phyloP scores from a whole-genome alignment of 2,329 filamentous ascomycete species.

The Fusarium paranaense region DNA sequence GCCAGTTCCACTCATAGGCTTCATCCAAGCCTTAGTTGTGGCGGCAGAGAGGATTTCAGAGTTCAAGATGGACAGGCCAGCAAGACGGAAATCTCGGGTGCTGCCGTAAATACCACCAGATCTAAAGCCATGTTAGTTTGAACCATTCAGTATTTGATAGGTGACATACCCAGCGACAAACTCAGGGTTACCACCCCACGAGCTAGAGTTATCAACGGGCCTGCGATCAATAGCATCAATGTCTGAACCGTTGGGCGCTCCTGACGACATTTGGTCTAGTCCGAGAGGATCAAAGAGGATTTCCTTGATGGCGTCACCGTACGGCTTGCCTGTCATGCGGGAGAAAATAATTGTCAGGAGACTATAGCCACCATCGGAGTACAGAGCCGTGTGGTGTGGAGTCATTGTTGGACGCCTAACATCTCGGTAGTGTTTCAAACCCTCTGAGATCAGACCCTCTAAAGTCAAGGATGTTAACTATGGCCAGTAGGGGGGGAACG shows the following conservation, averaged over 20 bases:
- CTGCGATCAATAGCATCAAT: constrained; percentile 25
- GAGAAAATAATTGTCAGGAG: constrained; percentile 26
- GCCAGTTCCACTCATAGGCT: constrained; percentile 33
- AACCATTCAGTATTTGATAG: accelerated
- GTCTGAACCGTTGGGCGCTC: constrained; percentile 1
- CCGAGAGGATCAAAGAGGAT: constrained; percentile 22
- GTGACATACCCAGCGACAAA: constrained; percentile 37
- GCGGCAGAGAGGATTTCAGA: constrained; percentile 20
- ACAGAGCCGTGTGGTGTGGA: constrained; percentile 28
- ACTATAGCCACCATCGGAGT: constrained; percentile 39
- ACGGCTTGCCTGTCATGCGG: constrained; percentile 20
- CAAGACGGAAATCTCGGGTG: constrained; percentile 21
- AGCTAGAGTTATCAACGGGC: neutral
- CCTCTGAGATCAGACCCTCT: neutral
- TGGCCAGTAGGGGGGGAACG: neutral
- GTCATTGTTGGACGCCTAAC: constrained; percentile 16
- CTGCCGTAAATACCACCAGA: constrained; percentile 32
- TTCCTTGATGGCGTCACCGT: constrained; percentile 17
- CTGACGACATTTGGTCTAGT: constrained; percentile 10
- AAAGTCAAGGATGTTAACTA: neutral
- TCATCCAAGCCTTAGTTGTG: constrained; percentile 31
- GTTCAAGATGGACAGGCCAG: constrained; percentile 37
- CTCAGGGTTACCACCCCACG: constrained; percentile 30
- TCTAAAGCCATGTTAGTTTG: constrained; percentile 2
- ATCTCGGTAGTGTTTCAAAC: constrained; percentile 23